Evolutionary conservation across 768 basidiomycete genomes (phyloP).

Genomic region (Boletus reticuloceps): DNA sequence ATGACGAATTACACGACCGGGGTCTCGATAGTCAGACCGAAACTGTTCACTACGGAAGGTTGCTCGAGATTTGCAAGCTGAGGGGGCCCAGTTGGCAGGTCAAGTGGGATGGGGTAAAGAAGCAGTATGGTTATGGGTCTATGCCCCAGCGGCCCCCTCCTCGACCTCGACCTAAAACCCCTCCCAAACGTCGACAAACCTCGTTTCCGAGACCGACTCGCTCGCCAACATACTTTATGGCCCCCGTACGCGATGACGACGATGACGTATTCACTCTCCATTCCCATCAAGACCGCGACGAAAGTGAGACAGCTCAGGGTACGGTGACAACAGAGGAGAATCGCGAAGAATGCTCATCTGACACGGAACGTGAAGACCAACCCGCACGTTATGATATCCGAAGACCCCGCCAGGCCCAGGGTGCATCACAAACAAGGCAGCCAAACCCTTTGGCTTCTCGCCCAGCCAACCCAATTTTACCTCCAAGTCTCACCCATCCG

Average conservation of each 20-base stretch:
- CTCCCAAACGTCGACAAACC: conserved; percentile 17
- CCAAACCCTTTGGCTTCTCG: conserved; percentile 10
- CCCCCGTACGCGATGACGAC: conserved; percentile 35
- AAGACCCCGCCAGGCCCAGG: conserved; percentile 7
- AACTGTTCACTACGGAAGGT: conserved; percentile 76
- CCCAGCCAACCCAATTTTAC: conserved; percentile 24
- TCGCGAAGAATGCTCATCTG: conserved; percentile 7
- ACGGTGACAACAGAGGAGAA: conserved; percentile 16
- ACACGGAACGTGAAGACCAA: conserved; percentile 24
- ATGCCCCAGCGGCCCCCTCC: conserved; percentile 10
- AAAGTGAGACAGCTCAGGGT: conserved; percentile 18
- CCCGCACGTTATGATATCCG: conserved; percentile 4
- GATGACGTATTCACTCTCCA: conserved; percentile 43
- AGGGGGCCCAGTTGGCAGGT: conserved; percentile 79
- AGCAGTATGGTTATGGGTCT: conserved; percentile 43
- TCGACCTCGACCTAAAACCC: conserved; percentile 9
- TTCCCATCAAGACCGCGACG: conserved; percentile 41
- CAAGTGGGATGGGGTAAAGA: conserved; percentile 76
- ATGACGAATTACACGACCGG: conserved; percentile 68
- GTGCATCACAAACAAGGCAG: conserved; percentile 7
- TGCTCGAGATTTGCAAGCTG: conserved; percentile 79
- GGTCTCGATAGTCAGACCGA: conserved; percentile 76
- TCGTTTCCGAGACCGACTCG: conserved; percentile 22
- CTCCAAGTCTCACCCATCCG: conserved; percentile 26
- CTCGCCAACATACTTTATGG: conserved; percentile 20